Conservation (phyloP, 176 grass and related monocot species). For the Alopecurus myosuroides region DNA sequence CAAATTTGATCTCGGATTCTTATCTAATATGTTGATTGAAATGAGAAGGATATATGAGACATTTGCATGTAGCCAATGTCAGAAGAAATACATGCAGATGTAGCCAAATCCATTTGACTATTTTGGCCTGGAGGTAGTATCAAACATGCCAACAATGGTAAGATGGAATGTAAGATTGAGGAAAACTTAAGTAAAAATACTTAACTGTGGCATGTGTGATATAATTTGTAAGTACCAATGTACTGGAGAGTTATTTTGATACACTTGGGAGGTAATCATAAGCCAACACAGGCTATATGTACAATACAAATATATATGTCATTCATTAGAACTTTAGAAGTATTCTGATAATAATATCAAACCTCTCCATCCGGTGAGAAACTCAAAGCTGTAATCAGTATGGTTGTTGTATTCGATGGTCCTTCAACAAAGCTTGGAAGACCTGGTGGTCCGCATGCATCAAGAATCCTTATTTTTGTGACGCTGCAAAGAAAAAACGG, state of each 20-base stretch:
- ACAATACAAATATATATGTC: background rate
- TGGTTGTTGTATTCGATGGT: conserved; percentile 52
- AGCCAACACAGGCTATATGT: background rate
- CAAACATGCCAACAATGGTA: background rate
- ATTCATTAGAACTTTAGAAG: conserved; percentile 3
- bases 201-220: background rate
- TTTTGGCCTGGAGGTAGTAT: background rate
- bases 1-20: background rate
- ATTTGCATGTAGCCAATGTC: background rate
- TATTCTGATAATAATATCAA: conserved; percentile 22
- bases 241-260: background rate
- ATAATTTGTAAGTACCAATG: background rate
- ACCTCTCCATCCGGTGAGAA: conserved; percentile 96
- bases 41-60: background rate
- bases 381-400: conserved; percentile 77
- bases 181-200: background rate
- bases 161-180: background rate
- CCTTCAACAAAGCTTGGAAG: conserved; percentile 75
- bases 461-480: conserved; percentile 94
- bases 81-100: background rate
- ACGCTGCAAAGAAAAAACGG: conserved; percentile 42
- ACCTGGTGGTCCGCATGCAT: conserved; percentile 93
- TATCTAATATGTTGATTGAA: background rate
- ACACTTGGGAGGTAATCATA: background rate
- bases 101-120: background rate